A percentile compares a stretch with the other conserved stretches of the same genome.
Conservation (phyloP, 2,329 filamentous ascomycete species). For the Decorospora gaudefroyi region DNA sequence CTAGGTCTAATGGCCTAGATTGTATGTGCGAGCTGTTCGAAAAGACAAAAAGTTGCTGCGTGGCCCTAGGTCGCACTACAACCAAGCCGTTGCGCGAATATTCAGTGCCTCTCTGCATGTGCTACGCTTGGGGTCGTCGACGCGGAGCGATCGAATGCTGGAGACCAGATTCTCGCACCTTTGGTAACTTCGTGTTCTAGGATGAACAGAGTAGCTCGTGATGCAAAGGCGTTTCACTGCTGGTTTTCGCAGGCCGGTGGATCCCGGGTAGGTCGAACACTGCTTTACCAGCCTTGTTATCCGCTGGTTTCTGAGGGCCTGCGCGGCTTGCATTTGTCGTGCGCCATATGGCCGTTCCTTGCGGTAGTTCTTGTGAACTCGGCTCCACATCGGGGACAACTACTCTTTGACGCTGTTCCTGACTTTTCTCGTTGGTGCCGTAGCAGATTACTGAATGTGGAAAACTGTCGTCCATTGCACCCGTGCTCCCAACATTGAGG, state of each 20-base stretch:
- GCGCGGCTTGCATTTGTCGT: conserved; percentile 90
- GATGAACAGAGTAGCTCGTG: neutral
- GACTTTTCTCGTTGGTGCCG: conserved; percentile 94
- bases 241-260: neutral
- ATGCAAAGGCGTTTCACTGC: neutral
- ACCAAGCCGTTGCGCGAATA: no score
- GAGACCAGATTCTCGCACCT: no score
- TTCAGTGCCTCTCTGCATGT: no score
- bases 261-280: conserved; percentile 1
- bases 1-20: neutral
- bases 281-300: conserved; percentile 8
- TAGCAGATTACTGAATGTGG: conserved; percentile 92
- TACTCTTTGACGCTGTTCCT: conserved; percentile 84
- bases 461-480: conserved; percentile 93
- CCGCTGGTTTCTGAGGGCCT: conserved; percentile 51
- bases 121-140: no score
- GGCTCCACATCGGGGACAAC: conserved; percentile 87
- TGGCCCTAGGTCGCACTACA: no score
- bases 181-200: neutral
- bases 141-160: no score
- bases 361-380: conserved; percentile 91
- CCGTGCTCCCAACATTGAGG: conserved; percentile 97
- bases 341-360: conserved; percentile 80
- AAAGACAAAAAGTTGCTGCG: no score
- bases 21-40: no score